Evolutionary conservation across 179 eudicot genomes (phyloP).

Genomic region (Heliamphora pulchella): DNA sequence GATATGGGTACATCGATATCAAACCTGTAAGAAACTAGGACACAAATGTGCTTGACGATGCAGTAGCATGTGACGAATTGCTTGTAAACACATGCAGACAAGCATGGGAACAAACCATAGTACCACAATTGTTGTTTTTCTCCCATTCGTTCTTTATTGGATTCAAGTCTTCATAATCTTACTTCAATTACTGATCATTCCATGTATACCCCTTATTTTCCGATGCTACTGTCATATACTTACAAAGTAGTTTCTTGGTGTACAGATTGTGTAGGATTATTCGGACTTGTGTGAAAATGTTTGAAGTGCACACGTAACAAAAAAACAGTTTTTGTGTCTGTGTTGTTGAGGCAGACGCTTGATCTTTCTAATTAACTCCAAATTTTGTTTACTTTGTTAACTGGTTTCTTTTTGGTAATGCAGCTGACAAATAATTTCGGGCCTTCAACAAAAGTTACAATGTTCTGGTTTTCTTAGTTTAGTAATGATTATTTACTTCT

Average conservation of each 20-base stretch:
- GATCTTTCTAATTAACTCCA: not conserved
- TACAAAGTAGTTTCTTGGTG: not conserved
- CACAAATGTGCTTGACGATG: too few relatives aligned
- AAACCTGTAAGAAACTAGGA: too few relatives aligned
- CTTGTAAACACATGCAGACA: too few relatives aligned
- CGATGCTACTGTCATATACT: too few relatives aligned
- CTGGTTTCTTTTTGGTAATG: not conserved
- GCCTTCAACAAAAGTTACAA: not conserved
- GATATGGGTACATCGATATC: too few relatives aligned
- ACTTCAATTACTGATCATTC: too few relatives aligned
- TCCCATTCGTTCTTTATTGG: too few relatives aligned
- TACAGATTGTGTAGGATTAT: not conserved
- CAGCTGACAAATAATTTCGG: not conserved
- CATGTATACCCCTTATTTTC: too few relatives aligned
- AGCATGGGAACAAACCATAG: too few relatives aligned
- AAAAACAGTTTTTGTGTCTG: not conserved
- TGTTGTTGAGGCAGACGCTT: not conserved
- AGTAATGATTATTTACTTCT: not conserved
- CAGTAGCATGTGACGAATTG: too few relatives aligned
- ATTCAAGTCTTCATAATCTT: too few relatives aligned
- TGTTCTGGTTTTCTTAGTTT: not conserved
- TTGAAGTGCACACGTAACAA: not conserved
- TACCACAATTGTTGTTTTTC: too few relatives aligned
- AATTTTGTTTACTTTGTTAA: not conserved
- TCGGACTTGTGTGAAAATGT: not conserved